phyloP scores from a whole-genome alignment of 108 stramenopile species.

The Epithemia pelagica region DNA sequence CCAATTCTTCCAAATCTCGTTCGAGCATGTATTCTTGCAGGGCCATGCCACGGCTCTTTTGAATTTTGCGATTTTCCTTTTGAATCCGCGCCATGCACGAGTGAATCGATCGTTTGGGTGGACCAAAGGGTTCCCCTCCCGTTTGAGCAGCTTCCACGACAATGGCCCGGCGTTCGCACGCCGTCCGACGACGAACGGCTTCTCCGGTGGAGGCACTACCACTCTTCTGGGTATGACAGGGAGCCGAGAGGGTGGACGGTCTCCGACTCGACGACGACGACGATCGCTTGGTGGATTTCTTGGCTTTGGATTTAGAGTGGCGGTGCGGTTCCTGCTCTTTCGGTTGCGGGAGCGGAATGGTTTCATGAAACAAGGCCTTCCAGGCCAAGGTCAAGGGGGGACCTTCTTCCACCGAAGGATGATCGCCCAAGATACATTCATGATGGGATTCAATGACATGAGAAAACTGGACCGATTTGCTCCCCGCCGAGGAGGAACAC shows the following conservation, averaged over 20 bases:
- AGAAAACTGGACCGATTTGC: not conserved
- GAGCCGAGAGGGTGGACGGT: not conserved
- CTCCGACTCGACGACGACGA: not conserved
- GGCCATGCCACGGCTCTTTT: not conserved
- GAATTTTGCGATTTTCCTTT: not conserved
- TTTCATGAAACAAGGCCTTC: not conserved
- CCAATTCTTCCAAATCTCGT: not conserved
- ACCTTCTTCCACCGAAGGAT: not conserved
- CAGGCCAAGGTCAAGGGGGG: not conserved
- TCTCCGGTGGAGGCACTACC: not conserved
- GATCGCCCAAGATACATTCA: constrained; percentile 3
- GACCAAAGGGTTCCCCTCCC: not conserved
- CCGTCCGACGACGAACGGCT: not conserved
- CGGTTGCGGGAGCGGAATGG: not conserved
- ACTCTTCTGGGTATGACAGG: not conserved
- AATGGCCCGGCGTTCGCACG: not conserved
- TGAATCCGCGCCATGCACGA: not conserved
- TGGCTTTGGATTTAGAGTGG: too few species aligned
- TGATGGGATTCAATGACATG: not conserved
- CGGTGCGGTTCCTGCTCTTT: not conserved
- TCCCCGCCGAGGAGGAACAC: too few species aligned
- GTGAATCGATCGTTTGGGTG: not conserved
- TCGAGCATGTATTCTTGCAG: not conserved
- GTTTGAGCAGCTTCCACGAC: not conserved
- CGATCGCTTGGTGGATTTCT: too few species aligned